Base-by-base conservation (phyloP, 805 yeast genomes). In the Kuraishia piskuri region DNA sequence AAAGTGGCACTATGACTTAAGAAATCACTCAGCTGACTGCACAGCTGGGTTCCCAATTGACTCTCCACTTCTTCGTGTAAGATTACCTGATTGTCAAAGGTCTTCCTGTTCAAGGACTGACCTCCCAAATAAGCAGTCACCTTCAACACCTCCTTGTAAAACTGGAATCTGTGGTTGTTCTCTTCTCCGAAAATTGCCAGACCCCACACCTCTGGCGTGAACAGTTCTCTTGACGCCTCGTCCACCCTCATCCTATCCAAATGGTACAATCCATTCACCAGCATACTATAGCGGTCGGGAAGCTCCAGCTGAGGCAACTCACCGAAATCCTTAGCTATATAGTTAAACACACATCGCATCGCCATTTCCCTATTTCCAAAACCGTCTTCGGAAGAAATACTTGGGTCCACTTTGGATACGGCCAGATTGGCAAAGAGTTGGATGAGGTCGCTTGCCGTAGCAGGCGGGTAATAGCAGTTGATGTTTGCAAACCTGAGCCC, bases 391-490 rank as follows among this genome's bases (percentile, higher is more conserved):
- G 10, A 19, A 8, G 21, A 8, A 22, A 23, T 9, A 7, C 31
- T 23, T 17, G 23, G 50, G n/a, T n/a, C n/a, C n/a, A n/a, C n/a
- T 12, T 17, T 31, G 19, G 9, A 25, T 25, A 48, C 22, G 3
- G 10, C 50, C 17, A 48, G 36, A 26, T 25, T 26, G 8, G 25
- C 26, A 22, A 49, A 49, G n/a, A 49, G 19, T 6, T 5, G 26
- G 2, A 7, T 19, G n/a, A 49, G 25, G 21, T 49, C 46, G 7
- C 21, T 20, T 12, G 46, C 17, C 7, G 19, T 20, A 5, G 36
- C 22, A 2, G 51, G 51, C 24, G 51, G 51, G 26, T 49, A 49
- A 22, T 20, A 49, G 51, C 51, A 49, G 46, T 49, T 49, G 44
- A 49, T n/a, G 23, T 49, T 37, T 21, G 26, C 3, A 20, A 31